Evolutionary conservation across 768 basidiomycete species (phyloP).

Genomic region (Trametes cingulata): DNA sequence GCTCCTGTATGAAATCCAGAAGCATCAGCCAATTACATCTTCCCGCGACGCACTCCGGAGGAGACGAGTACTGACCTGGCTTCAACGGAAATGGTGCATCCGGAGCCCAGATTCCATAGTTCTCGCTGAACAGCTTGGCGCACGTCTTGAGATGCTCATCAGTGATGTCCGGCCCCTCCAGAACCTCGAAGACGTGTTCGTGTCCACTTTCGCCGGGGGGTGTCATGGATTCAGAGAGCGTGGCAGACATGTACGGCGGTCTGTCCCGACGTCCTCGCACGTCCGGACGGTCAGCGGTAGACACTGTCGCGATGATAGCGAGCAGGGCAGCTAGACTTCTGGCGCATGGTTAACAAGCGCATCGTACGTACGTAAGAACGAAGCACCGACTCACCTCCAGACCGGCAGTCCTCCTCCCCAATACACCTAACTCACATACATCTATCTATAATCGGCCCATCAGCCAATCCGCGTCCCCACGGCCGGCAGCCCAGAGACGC

Average conservation of each 20-base stretch:
- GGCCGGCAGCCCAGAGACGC: not conserved
- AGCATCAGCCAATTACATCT: conserved; percentile 12
- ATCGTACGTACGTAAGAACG: no score
- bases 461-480: not conserved
- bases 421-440: no score
- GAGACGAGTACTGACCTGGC: conserved; percentile 8
- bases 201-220: no score
- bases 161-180: conserved; percentile 1
- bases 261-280: no score
- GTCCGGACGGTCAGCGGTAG: no score
- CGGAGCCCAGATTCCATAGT: conserved; percentile 35
- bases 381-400: no score
- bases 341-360: no score
- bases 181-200: not conserved
- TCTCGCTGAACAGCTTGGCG: conserved; percentile 32
- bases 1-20: conserved; percentile 25
- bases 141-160: conserved; percentile 23
- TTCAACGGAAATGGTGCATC: conserved; percentile 12
- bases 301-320: no score
- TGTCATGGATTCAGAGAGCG: no score
- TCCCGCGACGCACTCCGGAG: not conserved
- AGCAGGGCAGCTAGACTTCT: no score
- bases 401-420: no score
- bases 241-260: no score
- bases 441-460: not conserved